A percentile compares a stretch with the other conserved stretches of the same genome.
These are phyloP conservation scores for Meyerozyma smithsonii DNA, from an alignment of 1,139 yeast species.

Conservation along the genomic window DNA sequence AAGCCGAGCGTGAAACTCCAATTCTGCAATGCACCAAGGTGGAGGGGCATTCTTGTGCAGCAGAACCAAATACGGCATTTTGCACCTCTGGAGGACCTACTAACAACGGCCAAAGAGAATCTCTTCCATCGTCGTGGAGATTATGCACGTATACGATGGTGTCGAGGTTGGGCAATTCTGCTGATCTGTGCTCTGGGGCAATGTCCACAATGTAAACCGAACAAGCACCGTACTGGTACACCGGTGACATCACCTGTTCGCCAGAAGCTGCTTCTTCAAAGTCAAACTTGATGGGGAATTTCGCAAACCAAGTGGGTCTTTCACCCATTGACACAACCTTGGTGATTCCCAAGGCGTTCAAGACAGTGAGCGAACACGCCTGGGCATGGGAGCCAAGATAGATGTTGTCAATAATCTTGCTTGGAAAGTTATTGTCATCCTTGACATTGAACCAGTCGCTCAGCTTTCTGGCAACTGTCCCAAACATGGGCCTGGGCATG, in stretches of 20 bases:
- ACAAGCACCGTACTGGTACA: slow-evolving; percentile 21
- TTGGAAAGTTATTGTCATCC: slow-evolving; percentile 36
- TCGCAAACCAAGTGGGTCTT: slow-evolving; percentile 30
- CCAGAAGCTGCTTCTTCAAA: neutral
- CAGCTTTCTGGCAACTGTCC: neutral
- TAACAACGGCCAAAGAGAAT: slow-evolving; percentile 29
- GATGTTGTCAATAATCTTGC: slow-evolving; percentile 25
- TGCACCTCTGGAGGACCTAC: slow-evolving; percentile 28
- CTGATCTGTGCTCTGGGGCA: slow-evolving; percentile 8
- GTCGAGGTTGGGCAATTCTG: slow-evolving; percentile 18
- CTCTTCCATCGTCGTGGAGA: slow-evolving; percentile 39
- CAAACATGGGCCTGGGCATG: slow-evolving; percentile 1
- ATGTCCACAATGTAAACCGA: slow-evolving; percentile 27
- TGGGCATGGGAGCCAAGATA: slow-evolving; percentile 33
- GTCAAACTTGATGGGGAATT: slow-evolving; percentile 11
- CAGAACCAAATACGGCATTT: slow-evolving; percentile 20
- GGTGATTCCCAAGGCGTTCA: slow-evolving; percentile 20
- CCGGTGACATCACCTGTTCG: neutral
- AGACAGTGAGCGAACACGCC: slow-evolving; percentile 30
- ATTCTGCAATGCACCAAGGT: slow-evolving; percentile 85
- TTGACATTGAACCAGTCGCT: slow-evolving; percentile 32
- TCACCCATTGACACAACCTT: slow-evolving; percentile 35
- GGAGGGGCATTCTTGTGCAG: slow-evolving; percentile 25
- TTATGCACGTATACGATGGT: slow-evolving; percentile 30
- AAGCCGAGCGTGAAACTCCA: slow-evolving; percentile 88